Percentiles rank a stretch among this genome's conserved stretches.
These are phyloP conservation scores for Salvia sclarea DNA, from an alignment of 305 asterid species.

Conservation along the genomic window DNA sequence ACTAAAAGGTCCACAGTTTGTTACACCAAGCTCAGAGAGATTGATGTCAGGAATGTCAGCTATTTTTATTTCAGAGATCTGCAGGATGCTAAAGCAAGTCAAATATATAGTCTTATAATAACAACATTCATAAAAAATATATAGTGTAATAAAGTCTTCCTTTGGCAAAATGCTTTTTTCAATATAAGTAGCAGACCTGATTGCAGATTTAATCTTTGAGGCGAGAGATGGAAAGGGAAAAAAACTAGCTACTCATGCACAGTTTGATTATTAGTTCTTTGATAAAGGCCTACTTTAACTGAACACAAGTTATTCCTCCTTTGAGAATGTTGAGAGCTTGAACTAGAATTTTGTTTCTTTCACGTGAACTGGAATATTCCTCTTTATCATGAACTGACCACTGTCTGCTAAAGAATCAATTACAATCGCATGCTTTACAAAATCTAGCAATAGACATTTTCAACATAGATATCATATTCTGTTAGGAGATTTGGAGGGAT, in stretches of 20 bases:
- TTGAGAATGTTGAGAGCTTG: background rate
- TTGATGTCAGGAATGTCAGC: conserved; percentile 87
- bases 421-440: background rate
- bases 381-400: background rate
- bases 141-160: background rate
- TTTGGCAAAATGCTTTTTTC: background rate
- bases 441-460: background rate
- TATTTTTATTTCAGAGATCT: conserved; percentile 81
- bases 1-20: conserved; percentile 61
- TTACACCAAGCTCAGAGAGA: conserved; percentile 63
- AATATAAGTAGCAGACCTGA: conserved; percentile 15
- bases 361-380: background rate
- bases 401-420: background rate
- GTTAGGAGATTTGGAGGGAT: conserved; percentile 4
- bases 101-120: no score
- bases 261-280: background rate
- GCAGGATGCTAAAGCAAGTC: conserved; percentile 43
- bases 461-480: background rate
- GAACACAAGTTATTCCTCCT: background rate
- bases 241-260: background rate
- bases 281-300: background rate
- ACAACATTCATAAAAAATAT: background rate
- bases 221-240: background rate
- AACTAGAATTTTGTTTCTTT: conserved; percentile 4
- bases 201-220: background rate